These are phyloP conservation scores for Penicillium pulvis DNA, from an alignment of 495 filamentous ascomycete genomes.

Conservation along the genomic window DNA sequence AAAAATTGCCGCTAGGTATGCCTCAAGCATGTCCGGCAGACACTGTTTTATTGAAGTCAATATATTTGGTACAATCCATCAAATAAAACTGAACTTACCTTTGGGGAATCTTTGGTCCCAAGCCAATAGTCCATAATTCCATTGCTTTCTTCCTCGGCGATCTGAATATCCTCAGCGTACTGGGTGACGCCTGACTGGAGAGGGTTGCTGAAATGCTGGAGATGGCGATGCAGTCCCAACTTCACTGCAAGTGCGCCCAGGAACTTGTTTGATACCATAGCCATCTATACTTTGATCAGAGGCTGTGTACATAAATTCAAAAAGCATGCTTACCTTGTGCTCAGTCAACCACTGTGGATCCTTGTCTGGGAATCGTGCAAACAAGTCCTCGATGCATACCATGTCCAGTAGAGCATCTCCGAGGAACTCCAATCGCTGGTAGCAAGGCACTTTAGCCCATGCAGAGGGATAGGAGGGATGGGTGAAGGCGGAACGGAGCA, in stretches of 20 bases:
- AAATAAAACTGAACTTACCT: conserved; percentile 37
- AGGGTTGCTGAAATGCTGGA: conserved; percentile 60
- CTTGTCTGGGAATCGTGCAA: conserved; percentile 68
- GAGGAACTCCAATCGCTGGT: conserved; percentile 92
- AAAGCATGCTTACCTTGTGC: conserved; percentile 65
- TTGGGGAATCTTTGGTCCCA: conserved; percentile 69
- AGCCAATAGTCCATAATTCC: conserved; percentile 82
- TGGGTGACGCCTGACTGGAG: conserved; percentile 65
- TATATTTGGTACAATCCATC: background rate
- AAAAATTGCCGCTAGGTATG: conserved; percentile 88
- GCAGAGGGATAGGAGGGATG: conserved; percentile 79
- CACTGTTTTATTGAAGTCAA: conserved; percentile 46
- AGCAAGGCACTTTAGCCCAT: conserved; percentile 78
- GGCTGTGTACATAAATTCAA: background rate
- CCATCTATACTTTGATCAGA: conserved; percentile 60
- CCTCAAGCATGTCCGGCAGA: conserved; percentile 85
- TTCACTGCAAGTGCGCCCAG: conserved; percentile 77
- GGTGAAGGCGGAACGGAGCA: conserved; percentile 83
- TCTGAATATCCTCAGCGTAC: conserved; percentile 69
- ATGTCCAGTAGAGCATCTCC: conserved; percentile 91
- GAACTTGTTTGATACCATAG: conserved; percentile 98
- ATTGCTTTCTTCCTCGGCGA: conserved; percentile 50
- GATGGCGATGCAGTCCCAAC: conserved; percentile 73
- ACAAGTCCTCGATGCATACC: conserved; percentile 80
- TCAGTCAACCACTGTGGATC: conserved; percentile 98